Evolutionary conservation across 257 asterid species (phyloP).

Genomic region (Nicotiana obtusifolia): DNA sequence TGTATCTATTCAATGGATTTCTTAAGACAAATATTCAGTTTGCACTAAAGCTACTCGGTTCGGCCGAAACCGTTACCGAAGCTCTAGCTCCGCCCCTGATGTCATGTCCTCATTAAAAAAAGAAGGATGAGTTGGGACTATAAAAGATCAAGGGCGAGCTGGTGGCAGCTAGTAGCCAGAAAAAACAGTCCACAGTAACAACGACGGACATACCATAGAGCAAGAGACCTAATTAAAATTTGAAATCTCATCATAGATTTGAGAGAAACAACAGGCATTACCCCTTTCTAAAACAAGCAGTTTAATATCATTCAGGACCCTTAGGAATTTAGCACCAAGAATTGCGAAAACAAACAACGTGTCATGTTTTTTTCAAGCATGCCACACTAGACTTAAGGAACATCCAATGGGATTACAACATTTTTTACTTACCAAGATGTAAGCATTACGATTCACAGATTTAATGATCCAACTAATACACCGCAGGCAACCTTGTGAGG

Average conservation of each 20-base stretch:
- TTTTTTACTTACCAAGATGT: constrained; percentile 71
- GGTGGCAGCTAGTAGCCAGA: too few relatives aligned
- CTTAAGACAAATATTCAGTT: too few relatives aligned
- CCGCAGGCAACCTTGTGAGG: constrained; percentile 57
- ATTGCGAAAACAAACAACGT: background rate
- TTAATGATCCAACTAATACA: constrained; percentile 71
- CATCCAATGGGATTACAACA: background rate
- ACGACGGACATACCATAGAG: too few relatives aligned
- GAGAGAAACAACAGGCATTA: background rate
- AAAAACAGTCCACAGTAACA: too few relatives aligned
- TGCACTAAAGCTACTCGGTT: too few relatives aligned
- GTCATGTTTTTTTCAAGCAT: background rate
- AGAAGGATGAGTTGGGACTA: too few relatives aligned
- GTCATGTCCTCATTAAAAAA: too few relatives aligned
- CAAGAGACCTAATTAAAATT: background rate
- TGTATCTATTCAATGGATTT: too few relatives aligned
- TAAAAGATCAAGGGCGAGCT: too few relatives aligned
- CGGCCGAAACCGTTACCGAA: too few relatives aligned
- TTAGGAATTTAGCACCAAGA: background rate
- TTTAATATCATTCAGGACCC: background rate
- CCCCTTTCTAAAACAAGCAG: background rate
- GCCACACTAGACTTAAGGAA: background rate
- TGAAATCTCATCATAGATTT: background rate
- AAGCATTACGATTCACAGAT: constrained; percentile 90
- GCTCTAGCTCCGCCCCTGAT: too few relatives aligned